Evolutionary conservation across 192 early-diverging fungal species (phyloP).

Genomic region (Haplosporangium gracile): DNA sequence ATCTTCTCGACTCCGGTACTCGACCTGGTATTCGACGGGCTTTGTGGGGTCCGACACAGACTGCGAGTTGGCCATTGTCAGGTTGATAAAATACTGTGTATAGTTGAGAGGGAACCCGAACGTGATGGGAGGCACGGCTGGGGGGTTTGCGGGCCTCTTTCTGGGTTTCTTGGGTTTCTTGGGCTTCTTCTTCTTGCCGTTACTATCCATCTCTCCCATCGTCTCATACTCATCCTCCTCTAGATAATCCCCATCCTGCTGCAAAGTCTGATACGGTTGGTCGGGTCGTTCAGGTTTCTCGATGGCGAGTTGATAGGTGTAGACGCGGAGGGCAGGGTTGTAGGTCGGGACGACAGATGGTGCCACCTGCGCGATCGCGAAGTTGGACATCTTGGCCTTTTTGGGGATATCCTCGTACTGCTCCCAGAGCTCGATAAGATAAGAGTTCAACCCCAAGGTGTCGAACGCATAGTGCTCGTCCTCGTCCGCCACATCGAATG

Average conservation of each 20-base stretch:
- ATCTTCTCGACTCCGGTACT: slow-evolving; percentile 62
- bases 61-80: slow-evolving; percentile 42
- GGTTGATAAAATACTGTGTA: slow-evolving; percentile 59
- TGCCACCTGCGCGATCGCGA: slow-evolving; percentile 63
- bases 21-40: slow-evolving; percentile 56
- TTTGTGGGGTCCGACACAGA: slow-evolving; percentile 12
- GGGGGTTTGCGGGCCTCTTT: slow-evolving; percentile 35
- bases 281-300: slow-evolving; percentile 14
- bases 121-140: slow-evolving; percentile 32
- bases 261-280: neutral
- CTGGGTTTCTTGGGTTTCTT: slow-evolving; percentile 47
- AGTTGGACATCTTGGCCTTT: slow-evolving; percentile 41
- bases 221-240: slow-evolving; percentile 13
- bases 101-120: slow-evolving; percentile 57
- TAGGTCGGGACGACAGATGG: slow-evolving; percentile 78
- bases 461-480: slow-evolving; percentile 49
- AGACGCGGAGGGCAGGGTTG: slow-evolving; percentile 73
- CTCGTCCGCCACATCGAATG: slow-evolving; percentile 38
- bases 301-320: slow-evolving; percentile 61
- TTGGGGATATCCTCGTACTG: slow-evolving; percentile 51
- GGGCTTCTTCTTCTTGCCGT: slow-evolving; percentile 22
- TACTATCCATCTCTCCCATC: slow-evolving; percentile 8
- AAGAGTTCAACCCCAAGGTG: slow-evolving; percentile 39
- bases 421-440: slow-evolving; percentile 56
- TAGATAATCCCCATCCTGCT: neutral